A percentile compares a stretch with the other conserved stretches of the same genome.
These are phyloP conservation scores for Penicillium sp. DNA, from an alignment of 2,329 filamentous ascomycete genomes.

Conservation along the genomic window DNA sequence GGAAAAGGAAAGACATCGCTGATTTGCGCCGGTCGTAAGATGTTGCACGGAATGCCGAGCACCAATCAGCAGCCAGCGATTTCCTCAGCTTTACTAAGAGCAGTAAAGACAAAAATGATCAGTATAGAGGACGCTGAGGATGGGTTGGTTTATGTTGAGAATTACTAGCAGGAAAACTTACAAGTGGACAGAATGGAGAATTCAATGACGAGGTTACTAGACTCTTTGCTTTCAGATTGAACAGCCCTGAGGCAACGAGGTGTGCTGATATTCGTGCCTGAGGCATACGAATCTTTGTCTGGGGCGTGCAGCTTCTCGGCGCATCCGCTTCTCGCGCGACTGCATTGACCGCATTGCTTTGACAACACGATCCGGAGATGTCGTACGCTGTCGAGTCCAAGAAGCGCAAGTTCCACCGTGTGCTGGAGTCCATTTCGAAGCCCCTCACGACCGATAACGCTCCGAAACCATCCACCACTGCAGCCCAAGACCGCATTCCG, in stretches of 20 bases:
- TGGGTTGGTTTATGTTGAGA: too few species aligned
- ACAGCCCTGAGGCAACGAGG: neutral
- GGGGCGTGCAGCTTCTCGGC: constrained; percentile 13
- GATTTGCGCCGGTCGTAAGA: constrained; percentile 21
- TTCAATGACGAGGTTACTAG: too few species aligned
- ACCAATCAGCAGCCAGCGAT: constrained; percentile 26
- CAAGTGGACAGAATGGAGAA: too few species aligned
- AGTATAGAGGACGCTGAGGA: too few species aligned
- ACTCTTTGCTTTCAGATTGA: too few species aligned
- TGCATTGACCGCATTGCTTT: constrained; percentile 6
- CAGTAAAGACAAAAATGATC: neutral
- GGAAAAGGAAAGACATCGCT: constrained; percentile 11
- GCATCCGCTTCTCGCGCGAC: constrained; percentile 11
- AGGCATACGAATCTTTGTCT: constrained; percentile 22
- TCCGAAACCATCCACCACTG: constrained; percentile 22
- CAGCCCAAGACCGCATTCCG: constrained; percentile 28
- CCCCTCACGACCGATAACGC: constrained; percentile 25
- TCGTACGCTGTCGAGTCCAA: constrained; percentile 50
- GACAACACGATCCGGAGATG: constrained; percentile 29
- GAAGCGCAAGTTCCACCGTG: constrained; percentile 51
- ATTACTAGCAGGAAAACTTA: too few species aligned
- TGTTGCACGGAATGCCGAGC: constrained; percentile 11
- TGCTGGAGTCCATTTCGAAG: constrained; percentile 48
- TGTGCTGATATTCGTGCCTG: constrained; percentile 16
- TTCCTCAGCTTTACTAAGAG: constrained; percentile 10